Conservation (phyloP, 441 rosid genomes). For the Capsella rubella region DNA sequence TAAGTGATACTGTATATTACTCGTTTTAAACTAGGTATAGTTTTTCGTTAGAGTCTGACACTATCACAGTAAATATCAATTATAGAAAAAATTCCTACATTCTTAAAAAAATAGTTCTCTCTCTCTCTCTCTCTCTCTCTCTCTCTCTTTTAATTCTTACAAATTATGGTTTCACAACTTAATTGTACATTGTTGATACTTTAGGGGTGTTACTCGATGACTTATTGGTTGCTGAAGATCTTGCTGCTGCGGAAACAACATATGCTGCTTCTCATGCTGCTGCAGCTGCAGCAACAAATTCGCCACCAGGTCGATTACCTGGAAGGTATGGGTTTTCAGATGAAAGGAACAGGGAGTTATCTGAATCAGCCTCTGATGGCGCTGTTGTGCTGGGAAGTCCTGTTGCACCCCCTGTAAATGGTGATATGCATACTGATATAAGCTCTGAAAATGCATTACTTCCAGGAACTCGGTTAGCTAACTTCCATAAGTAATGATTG, state of each 20-base stretch:
- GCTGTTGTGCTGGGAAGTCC: conserved; percentile 92
- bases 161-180: conserved; percentile 29
- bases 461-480: conserved; percentile 76
- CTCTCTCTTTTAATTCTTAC: conserved; percentile 22
- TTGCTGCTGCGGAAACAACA: conserved; percentile 93
- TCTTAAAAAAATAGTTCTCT: conserved; percentile 10
- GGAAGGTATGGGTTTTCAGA: conserved; percentile 86
- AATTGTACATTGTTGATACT: conserved; percentile 35
- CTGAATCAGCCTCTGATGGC: conserved; percentile 80
- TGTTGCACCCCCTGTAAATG: conserved; percentile 94
- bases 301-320: conserved; percentile 60
- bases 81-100: not conserved
- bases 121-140: conserved; percentile 15
- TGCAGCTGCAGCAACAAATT: conserved; percentile 80
- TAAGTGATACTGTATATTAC: conserved; percentile 17
- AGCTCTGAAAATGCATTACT: conserved; percentile 94
- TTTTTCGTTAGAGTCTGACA: not conserved
- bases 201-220: conserved; percentile 98
- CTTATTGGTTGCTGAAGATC: conserved; percentile 96
- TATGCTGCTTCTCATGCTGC: conserved; percentile 95
- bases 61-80: not conserved
- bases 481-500: conserved; percentile 23
- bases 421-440: conserved; percentile 91
- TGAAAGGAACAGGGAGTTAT: conserved; percentile 77
- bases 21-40: conserved; percentile 11